phyloP scores from a whole-genome alignment of 768 basidiomycete genomes.

The Hirschioporus abietinus region DNA sequence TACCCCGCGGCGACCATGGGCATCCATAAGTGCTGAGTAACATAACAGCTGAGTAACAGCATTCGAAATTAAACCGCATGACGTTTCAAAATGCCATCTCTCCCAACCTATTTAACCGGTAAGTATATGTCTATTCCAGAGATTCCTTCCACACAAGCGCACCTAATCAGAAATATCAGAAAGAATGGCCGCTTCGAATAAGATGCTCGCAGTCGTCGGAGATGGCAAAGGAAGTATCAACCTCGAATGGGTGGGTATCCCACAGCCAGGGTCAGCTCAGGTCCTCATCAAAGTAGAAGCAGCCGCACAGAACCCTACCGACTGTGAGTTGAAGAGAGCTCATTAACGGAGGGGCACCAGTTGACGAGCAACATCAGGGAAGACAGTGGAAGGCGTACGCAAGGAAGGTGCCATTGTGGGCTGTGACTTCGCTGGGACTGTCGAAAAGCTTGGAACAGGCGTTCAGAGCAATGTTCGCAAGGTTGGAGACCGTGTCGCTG shows the following conservation, averaged over 20 bases:
- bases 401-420: constrained; percentile 21
- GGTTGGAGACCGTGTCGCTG: constrained; percentile 24
- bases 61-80: neutral
- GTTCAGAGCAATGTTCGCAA: constrained; percentile 12
- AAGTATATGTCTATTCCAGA: too few relatives aligned
- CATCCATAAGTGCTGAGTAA: too few relatives aligned
- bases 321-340: too few relatives aligned
- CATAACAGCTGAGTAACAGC: too few relatives aligned
- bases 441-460: constrained; percentile 18
- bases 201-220: neutral
- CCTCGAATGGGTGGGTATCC: constrained; percentile 2
- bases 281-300: constrained; percentile 14
- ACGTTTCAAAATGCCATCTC: neutral
- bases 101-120: neutral
- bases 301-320: neutral
- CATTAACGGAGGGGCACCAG: too few relatives aligned
- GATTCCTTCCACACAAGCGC: too few relatives aligned
- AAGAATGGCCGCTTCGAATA: neutral
- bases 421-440: constrained; percentile 22
- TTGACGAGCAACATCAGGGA: neutral
- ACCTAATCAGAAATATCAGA: neutral
- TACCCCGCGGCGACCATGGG: too few relatives aligned
- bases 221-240: neutral
- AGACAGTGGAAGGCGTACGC: too few relatives aligned
- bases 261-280: constrained; percentile 8